Evolutionary conservation across 192 early-diverging fungal species (phyloP).

Genomic region (Linnemannia schmuckeri): DNA sequence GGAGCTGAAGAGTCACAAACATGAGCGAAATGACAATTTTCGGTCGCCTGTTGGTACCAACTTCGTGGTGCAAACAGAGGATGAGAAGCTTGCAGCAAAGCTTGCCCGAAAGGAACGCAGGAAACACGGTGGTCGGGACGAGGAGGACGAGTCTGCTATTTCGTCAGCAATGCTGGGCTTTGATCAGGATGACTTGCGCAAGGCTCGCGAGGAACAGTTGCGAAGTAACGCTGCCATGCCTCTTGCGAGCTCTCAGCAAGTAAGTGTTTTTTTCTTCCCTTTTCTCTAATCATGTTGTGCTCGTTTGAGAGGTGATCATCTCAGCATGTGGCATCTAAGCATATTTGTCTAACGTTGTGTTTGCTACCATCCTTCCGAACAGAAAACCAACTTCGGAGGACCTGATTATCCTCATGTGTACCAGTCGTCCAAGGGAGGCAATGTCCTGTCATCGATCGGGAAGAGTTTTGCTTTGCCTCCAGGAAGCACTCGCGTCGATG

Average conservation of each 20-base stretch:
- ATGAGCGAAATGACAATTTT: conserved; percentile 42
- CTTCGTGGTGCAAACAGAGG: conserved; percentile 73
- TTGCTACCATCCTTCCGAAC: background rate
- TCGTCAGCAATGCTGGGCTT: conserved; percentile 77
- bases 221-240: conserved; percentile 52
- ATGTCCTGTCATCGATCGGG: conserved; percentile 82
- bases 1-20: conserved; percentile 16
- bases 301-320: background rate
- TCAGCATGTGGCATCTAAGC: too few species aligned
- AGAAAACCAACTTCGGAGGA: conserved; percentile 38
- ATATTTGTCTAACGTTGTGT: background rate
- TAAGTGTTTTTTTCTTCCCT: background rate
- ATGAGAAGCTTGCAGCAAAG: conserved; percentile 72
- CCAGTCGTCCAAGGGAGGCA: conserved; percentile 75
- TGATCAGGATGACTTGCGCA: conserved; percentile 69
- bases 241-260: conserved; percentile 42
- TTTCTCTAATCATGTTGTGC: background rate
- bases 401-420: conserved; percentile 88
- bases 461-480: conserved; percentile 81
- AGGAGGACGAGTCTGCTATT: conserved; percentile 65
- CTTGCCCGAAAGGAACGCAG: conserved; percentile 75
- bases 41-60: conserved; percentile 71
- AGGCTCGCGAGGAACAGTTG: conserved; percentile 75
- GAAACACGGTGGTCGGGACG: conserved; percentile 60
- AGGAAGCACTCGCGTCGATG: conserved; percentile 82